phyloP scores from a whole-genome alignment of 495 filamentous ascomycete genomes.

The Neurospora tetraspora region DNA sequence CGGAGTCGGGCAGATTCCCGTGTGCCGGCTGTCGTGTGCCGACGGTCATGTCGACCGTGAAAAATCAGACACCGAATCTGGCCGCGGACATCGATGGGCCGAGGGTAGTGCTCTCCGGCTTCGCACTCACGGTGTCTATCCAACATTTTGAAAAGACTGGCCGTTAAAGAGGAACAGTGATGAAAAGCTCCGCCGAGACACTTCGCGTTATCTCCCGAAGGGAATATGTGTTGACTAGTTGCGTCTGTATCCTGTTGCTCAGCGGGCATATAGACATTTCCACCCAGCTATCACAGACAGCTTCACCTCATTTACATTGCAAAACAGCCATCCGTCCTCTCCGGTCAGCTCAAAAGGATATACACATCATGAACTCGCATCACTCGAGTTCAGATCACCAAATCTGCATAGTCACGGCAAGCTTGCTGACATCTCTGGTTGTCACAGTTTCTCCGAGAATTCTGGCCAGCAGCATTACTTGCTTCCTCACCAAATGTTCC shows the following conservation, averaged over 20 bases:
- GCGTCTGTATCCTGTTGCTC: background rate
- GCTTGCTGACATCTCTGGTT: background rate
- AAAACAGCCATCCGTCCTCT: background rate
- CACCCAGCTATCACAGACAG: background rate
- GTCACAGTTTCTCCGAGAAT: background rate
- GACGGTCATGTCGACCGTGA: background rate
- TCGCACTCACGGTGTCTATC: background rate
- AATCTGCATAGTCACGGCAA: background rate
- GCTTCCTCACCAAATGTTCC: background rate
- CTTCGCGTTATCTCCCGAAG: background rate
- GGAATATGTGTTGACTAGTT: background rate
- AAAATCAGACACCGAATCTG: background rate
- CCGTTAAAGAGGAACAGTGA: background rate
- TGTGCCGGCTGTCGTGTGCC: background rate
- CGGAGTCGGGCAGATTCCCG: background rate
- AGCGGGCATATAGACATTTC: background rate
- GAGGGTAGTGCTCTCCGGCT: background rate
- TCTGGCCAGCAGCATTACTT: background rate
- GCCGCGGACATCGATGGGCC: background rate
- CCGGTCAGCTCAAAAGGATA: background rate
- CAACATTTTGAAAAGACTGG: background rate
- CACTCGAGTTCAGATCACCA: background rate
- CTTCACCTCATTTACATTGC: background rate
- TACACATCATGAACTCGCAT: background rate
- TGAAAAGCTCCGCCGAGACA: background rate